phyloP scores from a whole-genome alignment of 2,329 filamentous ascomycete species.

The Epichloe sp. region DNA sequence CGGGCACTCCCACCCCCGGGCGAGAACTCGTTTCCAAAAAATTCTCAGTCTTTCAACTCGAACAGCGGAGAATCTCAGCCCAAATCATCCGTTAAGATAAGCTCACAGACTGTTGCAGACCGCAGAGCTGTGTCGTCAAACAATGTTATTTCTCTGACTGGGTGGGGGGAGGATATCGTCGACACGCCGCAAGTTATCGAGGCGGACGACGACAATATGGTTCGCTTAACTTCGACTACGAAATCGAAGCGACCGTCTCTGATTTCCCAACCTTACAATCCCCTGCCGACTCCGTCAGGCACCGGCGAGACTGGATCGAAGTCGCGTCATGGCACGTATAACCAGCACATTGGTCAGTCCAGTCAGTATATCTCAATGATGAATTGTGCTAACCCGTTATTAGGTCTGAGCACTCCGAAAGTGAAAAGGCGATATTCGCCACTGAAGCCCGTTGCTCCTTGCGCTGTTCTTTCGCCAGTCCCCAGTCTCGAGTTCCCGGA shows the following conservation, averaged over 20 bases:
- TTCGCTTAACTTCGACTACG: constrained; percentile 28
- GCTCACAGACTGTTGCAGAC: not conserved
- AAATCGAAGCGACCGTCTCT: constrained; percentile 32
- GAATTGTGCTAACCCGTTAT: not conserved
- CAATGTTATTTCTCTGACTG: constrained; percentile 12
- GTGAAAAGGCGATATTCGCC: constrained; percentile 13
- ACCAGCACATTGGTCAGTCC: constrained; percentile 5
- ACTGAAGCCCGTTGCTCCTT: constrained; percentile 13
- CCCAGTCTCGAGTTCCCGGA: constrained; percentile 21
- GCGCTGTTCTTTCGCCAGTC: constrained; percentile 7
- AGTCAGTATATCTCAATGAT: not conserved
- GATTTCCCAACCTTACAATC: constrained; percentile 26
- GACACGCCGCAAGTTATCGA: constrained; percentile 15
- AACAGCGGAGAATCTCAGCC: not conserved
- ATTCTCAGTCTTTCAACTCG: constrained; percentile 15
- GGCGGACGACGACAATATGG: constrained; percentile 27
- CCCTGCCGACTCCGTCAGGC: constrained; percentile 27
- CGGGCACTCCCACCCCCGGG: constrained; percentile 23
- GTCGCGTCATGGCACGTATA: constrained; percentile 7
- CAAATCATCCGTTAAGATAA: not conserved
- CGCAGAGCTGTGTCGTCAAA: constrained; percentile 1
- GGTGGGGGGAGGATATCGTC: constrained; percentile 9
- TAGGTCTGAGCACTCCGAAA: constrained; percentile 7
- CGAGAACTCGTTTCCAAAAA: constrained; percentile 13
- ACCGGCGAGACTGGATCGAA: constrained; percentile 11